Evolutionary conservation across 192 early-diverging fungal genomes (phyloP), one percentile per base, ranked within the genome.

Genomic region (Podila horticola): DNA sequence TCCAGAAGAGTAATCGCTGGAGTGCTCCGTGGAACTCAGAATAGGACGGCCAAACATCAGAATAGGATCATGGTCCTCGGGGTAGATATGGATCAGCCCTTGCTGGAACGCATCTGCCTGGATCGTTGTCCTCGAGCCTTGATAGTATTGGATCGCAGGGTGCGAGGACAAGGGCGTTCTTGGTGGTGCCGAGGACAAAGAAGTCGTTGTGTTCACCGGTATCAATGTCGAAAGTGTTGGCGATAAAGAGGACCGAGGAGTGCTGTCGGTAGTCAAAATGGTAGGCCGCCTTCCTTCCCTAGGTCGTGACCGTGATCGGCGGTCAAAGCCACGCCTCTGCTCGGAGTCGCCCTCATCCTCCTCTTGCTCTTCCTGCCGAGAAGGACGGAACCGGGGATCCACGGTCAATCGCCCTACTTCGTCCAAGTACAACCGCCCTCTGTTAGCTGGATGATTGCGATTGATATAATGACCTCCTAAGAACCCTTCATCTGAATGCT

Each of bases 21-120:
- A n/a, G n/a, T 8, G 38, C n/a, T 57, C 22, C 11, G 38, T 13
- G 38, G 20, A 22, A 30, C 11, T 24, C 34, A 73, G 62, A 29
- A 81, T 65, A 3, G 77, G 77, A 19, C 77, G 60, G 7, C 77
- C 77, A 36, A 60, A 73, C 77, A 81, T 81, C 7, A n/a, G 29
- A 55, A 81, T 81, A 19, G 70, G 77, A 4, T 24, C 66, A 58
- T 81, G 70, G 49, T 72, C 58, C 58, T 73, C 77, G 1, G 77
- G 28, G 49, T 73, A 73, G 66, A 81, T 81, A 20, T 69, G 62
- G 45, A 81, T 81, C 7, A 69, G 64, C 22, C 71, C 71, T 33
- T 60, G 76, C 3, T 64, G 61, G 11, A 72, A 33, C 11, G 71
- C 38, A 28, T 81, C 71, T 41, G 71, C 77, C 5, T 62, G 77